Evolutionary conservation across 352 stramenopile species (phyloP), one percentile per base, ranked within the genome.

Genomic region (Globisporangium parvum): DNA sequence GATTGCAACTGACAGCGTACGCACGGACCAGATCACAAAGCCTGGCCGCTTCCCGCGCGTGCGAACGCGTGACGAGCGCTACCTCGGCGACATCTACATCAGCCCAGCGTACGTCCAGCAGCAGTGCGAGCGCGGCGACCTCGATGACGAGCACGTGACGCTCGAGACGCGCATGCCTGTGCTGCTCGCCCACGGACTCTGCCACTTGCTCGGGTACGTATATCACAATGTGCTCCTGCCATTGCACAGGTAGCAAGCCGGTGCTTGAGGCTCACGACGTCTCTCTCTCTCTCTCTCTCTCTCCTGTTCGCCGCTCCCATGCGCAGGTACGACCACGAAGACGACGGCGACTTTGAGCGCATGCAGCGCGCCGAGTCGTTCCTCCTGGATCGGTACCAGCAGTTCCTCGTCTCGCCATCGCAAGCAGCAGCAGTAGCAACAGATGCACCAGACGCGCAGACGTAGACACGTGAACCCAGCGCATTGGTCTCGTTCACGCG

Each of bases 31-130:
- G 77, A 74, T 92, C 47, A 58, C 60, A 20, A 52, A 57, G 17
- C 80, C 81, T 5, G 84, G 84, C 15, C 73, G 76, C 8, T 87
- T 94, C 39, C 81, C 81, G 5, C 55, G 62, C 14, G 71, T 88
- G 26, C 63, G 63, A 15, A 69, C 47, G 1, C 59, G 62, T 23
- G 80, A 89, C 10, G 80, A 87, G 40, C 75, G 84, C 0, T 92
- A 92, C 62, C 62, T 94, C 6, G 84, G 84, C 2, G 84, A 94
- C 53, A 88, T 94, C 17, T 94, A 87, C 71, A 82, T 94, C 59
- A 89, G 81, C 49, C 65, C 85, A 12, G 72, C 81, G 20, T 94
- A 90, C 58, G 75, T 94, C n/a, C 71, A 85, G 46, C 59, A 59
- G 26, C 82, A 90, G 53, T 94, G 84, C 47, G 62, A 85, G n/a